Evolutionary conservation across 1,284 basidiomycete species (phyloP), one percentile per base, ranked within the genome.

Genomic region (Irpex sp.): DNA sequence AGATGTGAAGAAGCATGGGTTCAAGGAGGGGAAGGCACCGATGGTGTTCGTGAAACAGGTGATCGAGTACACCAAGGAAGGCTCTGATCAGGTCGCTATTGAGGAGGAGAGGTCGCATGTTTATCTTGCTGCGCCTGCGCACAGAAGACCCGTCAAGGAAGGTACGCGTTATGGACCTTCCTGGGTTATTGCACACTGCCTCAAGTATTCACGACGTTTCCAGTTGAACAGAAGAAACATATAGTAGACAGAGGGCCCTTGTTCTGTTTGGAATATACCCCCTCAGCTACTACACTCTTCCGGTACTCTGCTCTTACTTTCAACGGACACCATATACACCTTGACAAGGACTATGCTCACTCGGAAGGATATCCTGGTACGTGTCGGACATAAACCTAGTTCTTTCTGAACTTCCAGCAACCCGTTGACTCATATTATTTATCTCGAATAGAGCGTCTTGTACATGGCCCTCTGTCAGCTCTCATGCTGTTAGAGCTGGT

Each of bases 221-320:
- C 17, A 56, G 54, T 34, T 21, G 54, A 56, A 4, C 21, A 56
- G 21, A 11, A 17, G 31, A 26, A 21, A 56, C 11, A 34, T 26
- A 26, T 56, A 15, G 54, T 37, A 15, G 34, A 56, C 9, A 1
- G 34, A 81, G 26, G 83, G 87, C 64, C 88, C 90, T 71, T 81
- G 82, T 2, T 86, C 90, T 9, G 34, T 19, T 26, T 56, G 71
- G 78, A 77, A 40, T 93, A 86, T 72, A 84, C 78, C 7, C 92
- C 92, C 8, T 86, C 83, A 19, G 74, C 85, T 40, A 86, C 87
- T 4, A 92, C 89, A 1, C 79, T 94, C 21, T 94, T 94, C 79
- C 86, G 92, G 8, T 95, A 91, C 77, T 93, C 91, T 8, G 91
- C 93, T 13, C 78, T 94, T 44, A 94, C 88, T 63, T 93, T 91